Conservation (phyloP, 23 red algal species). For the Gracilaria domingensis region DNA sequence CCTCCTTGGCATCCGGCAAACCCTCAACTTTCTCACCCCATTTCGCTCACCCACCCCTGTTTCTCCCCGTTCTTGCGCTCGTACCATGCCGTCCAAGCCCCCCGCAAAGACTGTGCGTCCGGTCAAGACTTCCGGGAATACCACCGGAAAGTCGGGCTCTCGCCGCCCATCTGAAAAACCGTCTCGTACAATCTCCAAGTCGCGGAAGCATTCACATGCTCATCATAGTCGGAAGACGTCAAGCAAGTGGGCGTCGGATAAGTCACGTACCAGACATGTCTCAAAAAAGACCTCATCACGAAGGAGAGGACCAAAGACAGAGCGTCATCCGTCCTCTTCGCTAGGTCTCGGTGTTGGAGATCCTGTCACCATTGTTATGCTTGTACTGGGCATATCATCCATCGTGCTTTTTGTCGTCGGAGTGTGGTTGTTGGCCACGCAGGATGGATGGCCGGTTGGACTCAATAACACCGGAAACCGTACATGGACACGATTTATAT, state of each 20-base stretch:
- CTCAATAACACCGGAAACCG: slow-evolving; percentile 47
- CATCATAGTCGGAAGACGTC: not conserved
- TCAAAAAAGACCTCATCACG: not conserved
- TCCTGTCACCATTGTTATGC: slow-evolving; percentile 24
- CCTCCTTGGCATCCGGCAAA: not conserved
- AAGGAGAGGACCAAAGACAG: not conserved
- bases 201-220: slow-evolving; percentile 2
- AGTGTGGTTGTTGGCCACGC: slow-evolving; percentile 44
- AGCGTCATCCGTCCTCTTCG: slow-evolving; percentile 37
- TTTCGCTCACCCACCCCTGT: not conserved
- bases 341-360: slow-evolving; percentile 30
- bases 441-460: slow-evolving; percentile 48
- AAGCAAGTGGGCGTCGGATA: not conserved
- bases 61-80: not conserved
- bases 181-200: not conserved
- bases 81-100: not conserved
- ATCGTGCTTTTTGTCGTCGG: slow-evolving; percentile 46
- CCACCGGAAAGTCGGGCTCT: not conserved
- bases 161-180: not conserved
- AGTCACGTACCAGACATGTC: not conserved
- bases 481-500: slow-evolving; percentile 39
- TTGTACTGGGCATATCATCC: slow-evolving; percentile 33
- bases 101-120: not conserved
- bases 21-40: not conserved
- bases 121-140: not conserved